A percentile compares a stretch with the other conserved stretches of the same genome.
phyloP scores from a whole-genome alignment of 345 rosid genomes.

The Turnera subulata region DNA sequence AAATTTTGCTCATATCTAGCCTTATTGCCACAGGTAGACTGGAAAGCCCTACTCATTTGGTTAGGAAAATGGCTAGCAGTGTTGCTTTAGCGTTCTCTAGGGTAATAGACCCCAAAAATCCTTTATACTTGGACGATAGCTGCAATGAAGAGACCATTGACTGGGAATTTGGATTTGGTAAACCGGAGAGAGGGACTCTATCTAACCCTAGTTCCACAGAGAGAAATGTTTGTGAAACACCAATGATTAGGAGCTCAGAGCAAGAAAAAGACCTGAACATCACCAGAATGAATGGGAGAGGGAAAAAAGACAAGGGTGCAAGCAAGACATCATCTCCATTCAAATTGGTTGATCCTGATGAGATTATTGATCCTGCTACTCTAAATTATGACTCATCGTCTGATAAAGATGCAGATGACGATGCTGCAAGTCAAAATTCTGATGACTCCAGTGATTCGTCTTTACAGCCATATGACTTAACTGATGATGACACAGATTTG shows the following conservation, averaged over 20 bases:
- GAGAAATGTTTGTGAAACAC: slow-evolving; percentile 30
- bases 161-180: slow-evolving; percentile 76
- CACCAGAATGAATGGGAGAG: slow-evolving; percentile 17
- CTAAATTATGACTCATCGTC: slow-evolving; percentile 55
- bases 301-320: slow-evolving; percentile 30
- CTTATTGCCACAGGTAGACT: slow-evolving; percentile 69
- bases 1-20: slow-evolving; percentile 16
- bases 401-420: slow-evolving; percentile 52
- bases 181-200: slow-evolving; percentile 25
- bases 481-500: slow-evolving; percentile 78
- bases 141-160: slow-evolving; percentile 59
- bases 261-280: slow-evolving; percentile 24
- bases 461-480: slow-evolving; percentile 85
- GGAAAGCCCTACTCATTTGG: slow-evolving; percentile 68
- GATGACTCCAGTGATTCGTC: slow-evolving; percentile 70
- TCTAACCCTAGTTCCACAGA: slow-evolving; percentile 22
- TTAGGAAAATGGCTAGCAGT: slow-evolving; percentile 87
- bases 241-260: slow-evolving; percentile 27
- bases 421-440: slow-evolving; percentile 52
- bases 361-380: slow-evolving; percentile 72
- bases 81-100: slow-evolving; percentile 81
- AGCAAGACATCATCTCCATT: slow-evolving; percentile 38
- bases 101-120: slow-evolving; percentile 85
- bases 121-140: slow-evolving; percentile 82
- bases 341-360: slow-evolving; percentile 75